Base-by-base conservation (phyloP, 2,329 filamentous ascomycete genomes). In the Calonectria henricotiae region DNA sequence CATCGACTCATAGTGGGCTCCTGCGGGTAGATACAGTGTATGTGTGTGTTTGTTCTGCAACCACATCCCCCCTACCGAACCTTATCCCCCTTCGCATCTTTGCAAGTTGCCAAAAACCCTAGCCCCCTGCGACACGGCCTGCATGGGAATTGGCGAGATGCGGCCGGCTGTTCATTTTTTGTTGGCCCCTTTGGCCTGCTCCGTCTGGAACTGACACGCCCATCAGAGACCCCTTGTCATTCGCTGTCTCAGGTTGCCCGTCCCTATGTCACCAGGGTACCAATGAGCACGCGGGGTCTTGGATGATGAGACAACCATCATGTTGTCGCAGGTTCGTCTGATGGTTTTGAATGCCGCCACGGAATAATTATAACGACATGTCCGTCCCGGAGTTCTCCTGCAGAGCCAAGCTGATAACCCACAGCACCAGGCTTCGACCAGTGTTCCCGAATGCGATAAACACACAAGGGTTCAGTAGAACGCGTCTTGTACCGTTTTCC, bases 291-390 rank as follows among this genome's bases (percentile, higher is more conserved):
- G 62, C 70, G 72, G 47, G 68, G 73, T 73, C 62, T 67, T 55
- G n/a, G 70, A 66, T 68, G 67, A 68, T 77, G 64, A 77, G 74
- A 76, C 70, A 74, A 55, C 35, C 54, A 68, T 69, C 65, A 51
- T 67, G 67, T 61, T 68, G 74, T 77, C 74, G 75, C 75, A 77
- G 75, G 75, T 76, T 77, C 73, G 69, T 72, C 72, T 71, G 71
- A 74, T 51, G 43, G 43, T 32, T 41, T 54, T 49, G 43, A n/a
- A 44, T 68, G 54, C 64, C 68, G 64, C 43, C 41, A 65, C 67
- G 67, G 67, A 66, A 69, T 51, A 69, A 66, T 69, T 69, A 65
- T 65, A 49, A 47, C 62, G 30, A 27, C 66, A 46, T 49, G 32
- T 64, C 60, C 66, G 60, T 63, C 65, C 47, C 39, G 12, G 35